A percentile compares a stretch with the other conserved stretches of the same genome.
Evolutionary conservation across 2,329 filamentous ascomycete species (phyloP).

Genomic region (Aspergillus ibericus): DNA sequence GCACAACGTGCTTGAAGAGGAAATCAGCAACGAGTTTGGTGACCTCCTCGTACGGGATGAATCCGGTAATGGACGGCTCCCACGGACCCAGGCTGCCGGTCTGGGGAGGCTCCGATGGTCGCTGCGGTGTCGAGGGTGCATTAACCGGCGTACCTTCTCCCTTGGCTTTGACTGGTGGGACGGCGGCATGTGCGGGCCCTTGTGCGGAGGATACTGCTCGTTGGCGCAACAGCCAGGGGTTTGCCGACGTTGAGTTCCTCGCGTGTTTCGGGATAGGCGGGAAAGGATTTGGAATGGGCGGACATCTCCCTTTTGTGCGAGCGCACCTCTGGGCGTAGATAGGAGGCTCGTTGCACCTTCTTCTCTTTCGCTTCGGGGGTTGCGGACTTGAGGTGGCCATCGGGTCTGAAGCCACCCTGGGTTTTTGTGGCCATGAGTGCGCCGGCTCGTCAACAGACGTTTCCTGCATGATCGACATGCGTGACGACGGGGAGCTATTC

Average conservation of each 20-base stretch:
- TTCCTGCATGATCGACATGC: slow-evolving; percentile 18
- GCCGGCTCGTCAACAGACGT: slow-evolving; percentile 10
- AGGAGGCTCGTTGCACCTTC: slow-evolving; percentile 54
- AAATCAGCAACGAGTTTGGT: slow-evolving; percentile 79
- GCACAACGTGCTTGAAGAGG: slow-evolving; percentile 69
- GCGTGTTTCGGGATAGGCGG: slow-evolving; percentile 36
- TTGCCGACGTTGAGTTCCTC: slow-evolving; percentile 21
- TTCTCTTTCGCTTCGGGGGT: slow-evolving; percentile 50
- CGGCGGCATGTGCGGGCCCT: slow-evolving; percentile 17
- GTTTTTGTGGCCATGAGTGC: slow-evolving; percentile 22
- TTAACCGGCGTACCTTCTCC: slow-evolving; percentile 30
- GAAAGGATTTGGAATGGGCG: slow-evolving; percentile 41
- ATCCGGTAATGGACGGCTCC: slow-evolving; percentile 65
- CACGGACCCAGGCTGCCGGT: slow-evolving; percentile 41
- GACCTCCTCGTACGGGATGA: slow-evolving; percentile 71
- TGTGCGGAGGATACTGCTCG: slow-evolving; percentile 20
- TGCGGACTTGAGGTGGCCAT: slow-evolving; percentile 26
- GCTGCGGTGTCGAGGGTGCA: slow-evolving; percentile 24
- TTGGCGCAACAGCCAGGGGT: slow-evolving; percentile 25
- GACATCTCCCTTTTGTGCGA: slow-evolving; percentile 42
- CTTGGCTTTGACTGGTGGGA: slow-evolving; percentile 17
- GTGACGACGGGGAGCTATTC: slow-evolving; percentile 32
- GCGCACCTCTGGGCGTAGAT: slow-evolving; percentile 51
- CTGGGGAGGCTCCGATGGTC: slow-evolving; percentile 20
- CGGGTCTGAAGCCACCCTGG: slow-evolving; percentile 24